These are phyloP conservation scores for Trichoderma asperelloides DNA, from an alignment of 495 filamentous ascomycete species.

Conservation along the genomic window DNA sequence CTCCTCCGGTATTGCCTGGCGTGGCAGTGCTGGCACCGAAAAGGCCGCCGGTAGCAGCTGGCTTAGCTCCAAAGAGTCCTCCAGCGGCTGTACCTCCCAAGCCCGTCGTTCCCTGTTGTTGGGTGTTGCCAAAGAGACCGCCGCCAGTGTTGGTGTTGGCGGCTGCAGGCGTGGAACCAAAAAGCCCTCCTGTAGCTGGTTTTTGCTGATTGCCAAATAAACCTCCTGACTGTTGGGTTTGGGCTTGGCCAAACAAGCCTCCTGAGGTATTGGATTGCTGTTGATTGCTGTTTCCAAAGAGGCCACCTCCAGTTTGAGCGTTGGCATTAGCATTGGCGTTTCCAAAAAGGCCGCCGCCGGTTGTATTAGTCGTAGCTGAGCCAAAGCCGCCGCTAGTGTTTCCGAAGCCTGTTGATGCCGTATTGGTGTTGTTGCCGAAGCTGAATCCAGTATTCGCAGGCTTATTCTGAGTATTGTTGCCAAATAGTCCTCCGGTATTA, in stretches of 20 bases:
- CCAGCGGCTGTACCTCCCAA: conserved; percentile 29
- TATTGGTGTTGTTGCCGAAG: conserved; percentile 22
- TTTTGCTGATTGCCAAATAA: conserved; percentile 51
- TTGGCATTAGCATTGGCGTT: conserved; percentile 27
- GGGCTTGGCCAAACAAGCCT: conserved; percentile 24
- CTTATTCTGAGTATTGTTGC: conserved; percentile 30
- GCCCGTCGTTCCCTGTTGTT: conserved; percentile 8
- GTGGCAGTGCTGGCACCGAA: conserved; percentile 34
- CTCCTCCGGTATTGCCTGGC: conserved; percentile 27
- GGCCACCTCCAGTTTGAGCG: conserved; percentile 30
- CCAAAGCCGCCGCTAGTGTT: conserved; percentile 23
- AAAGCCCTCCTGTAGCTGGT: conserved; percentile 33
- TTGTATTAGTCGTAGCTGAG: conserved; percentile 26
- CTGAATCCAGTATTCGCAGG: conserved; percentile 24
- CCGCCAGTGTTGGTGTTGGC: conserved; percentile 24
- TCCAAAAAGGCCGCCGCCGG: conserved; percentile 37
- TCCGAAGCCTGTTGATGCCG: conserved; percentile 29
- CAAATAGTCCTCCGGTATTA: conserved; percentile 35
- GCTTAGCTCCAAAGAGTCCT: conserved; percentile 54
- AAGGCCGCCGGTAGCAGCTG: conserved; percentile 33
- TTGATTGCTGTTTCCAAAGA: conserved; percentile 33
- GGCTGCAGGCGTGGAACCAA: conserved; percentile 29
- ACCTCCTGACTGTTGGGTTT: conserved; percentile 38
- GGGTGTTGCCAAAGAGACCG: conserved; percentile 39
- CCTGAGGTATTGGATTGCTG: conserved; percentile 27